Percentiles rank a stretch among this genome's conserved stretches.
Conservation (phyloP, 345 rosid genomes). For the Trapa bicornis region DNA sequence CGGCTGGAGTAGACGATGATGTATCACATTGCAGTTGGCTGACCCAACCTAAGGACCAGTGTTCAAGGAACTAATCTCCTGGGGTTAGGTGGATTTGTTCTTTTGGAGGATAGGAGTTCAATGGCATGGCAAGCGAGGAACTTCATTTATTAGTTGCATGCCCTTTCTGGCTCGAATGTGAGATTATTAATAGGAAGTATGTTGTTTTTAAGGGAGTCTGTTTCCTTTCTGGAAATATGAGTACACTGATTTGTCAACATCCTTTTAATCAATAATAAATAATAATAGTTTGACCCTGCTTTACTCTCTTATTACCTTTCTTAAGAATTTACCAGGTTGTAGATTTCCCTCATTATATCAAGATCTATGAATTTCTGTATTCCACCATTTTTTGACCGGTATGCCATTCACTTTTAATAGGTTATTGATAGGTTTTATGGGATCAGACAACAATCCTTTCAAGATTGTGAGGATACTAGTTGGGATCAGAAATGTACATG, state of each 20-base stretch:
- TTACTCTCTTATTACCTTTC: background rate
- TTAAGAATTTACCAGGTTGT: background rate
- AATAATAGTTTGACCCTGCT: background rate
- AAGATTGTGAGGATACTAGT: slow-evolving; percentile 31
- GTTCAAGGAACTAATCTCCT: background rate
- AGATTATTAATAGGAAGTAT: background rate
- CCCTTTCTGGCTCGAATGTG: background rate
- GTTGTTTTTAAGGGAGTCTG: background rate
- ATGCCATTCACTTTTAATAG: slow-evolving; percentile 22
- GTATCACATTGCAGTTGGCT: background rate
- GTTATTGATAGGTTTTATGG: slow-evolving; percentile 59
- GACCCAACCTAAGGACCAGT: background rate
- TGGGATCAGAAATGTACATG: slow-evolving; percentile 59
- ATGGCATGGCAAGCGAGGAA: background rate
- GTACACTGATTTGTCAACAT: background rate
- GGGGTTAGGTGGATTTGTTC: background rate
- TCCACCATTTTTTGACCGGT: background rate
- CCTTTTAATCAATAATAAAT: background rate
- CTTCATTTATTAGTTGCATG: background rate
- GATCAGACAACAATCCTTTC: slow-evolving; percentile 45
- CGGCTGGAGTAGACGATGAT: background rate
- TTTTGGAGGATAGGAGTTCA: background rate
- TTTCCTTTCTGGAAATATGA: background rate
- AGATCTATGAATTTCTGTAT: background rate
- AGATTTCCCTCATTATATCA: background rate